Evolutionary conservation across 306 rosid species (phyloP), one percentile per base, ranked within the genome.

Genomic region (Cicer pinnatifidum): DNA sequence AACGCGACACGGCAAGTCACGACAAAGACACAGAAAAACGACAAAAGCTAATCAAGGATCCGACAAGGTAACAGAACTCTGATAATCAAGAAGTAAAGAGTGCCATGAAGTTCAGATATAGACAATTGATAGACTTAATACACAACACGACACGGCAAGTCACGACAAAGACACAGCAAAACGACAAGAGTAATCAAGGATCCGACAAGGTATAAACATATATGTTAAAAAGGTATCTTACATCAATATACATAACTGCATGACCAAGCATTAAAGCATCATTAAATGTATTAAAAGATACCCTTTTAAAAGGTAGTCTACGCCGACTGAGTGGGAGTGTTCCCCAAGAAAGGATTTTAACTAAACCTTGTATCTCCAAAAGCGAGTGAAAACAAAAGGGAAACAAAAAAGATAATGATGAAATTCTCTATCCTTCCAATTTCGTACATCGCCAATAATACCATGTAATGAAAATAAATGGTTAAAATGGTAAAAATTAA

Each of bases 231-330:
- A 2, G 33, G n/a, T 59, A 59, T 59, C 33, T 28, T 7, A 20
- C 39, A 67, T 39, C 3, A 35, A 69, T 39, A 40, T 39, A 15
- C 50, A 50, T 68, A 60, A 39, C 17, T 48, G 68, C 16, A 28
- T 35, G 41, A 23, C 11, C 48, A 60, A 33, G 59, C 33, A 80
- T 68, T 71, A 50, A 74, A 59, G 28, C 50, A 40, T 67, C 67
- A 66, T 40, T 59, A 80, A 15, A 71, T 71, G 60, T 47, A 46
- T 72, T 63, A n/a, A n/a, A 45, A 64, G 7, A 61, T 33, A 63
- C 15, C 12, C 19, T 12, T 58, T 28, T 60, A 67, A 38, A 48
- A 59, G 51, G 51, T 68, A 6, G 37, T 47, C 50, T 9, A 8
- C 11, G 45, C 15, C 13, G 11, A 60, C 38, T 44, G 41, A 65